Conservation (phyloP, 805 yeast genomes). For the Candida mattraensis region DNA sequence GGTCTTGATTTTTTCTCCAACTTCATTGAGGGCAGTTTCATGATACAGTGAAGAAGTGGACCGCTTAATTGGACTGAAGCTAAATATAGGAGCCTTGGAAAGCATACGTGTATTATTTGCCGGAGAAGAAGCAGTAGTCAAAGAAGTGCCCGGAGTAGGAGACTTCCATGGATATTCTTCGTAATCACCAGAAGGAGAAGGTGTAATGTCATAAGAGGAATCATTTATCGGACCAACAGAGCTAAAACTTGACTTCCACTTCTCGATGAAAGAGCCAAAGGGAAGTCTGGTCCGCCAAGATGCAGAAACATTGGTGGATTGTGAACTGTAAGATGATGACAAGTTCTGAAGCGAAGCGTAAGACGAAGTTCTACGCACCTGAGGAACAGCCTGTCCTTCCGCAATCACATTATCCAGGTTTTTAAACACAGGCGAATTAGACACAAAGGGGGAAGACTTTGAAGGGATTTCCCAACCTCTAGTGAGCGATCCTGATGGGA, state of each 20-base stretch:
- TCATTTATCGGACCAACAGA: too few species aligned
- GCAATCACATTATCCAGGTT: constrained; percentile 17
- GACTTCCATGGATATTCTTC: constrained; percentile 31
- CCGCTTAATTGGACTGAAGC: constrained; percentile 9
- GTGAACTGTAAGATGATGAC: constrained; percentile 38
- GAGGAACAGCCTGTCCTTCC: constrained; percentile 22
- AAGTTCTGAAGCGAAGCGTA: constrained; percentile 36
- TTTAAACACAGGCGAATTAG: constrained; percentile 22
- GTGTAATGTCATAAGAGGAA: constrained; percentile 17
- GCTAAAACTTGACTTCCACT: constrained; percentile 22
- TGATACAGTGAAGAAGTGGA: constrained; percentile 12
- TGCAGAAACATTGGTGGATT: constrained; percentile 15
- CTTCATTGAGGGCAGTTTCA: constrained; percentile 2
- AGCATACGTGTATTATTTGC: constrained; percentile 8
- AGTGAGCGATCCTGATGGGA: constrained; percentile 16
- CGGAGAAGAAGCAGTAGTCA: constrained; percentile 4
- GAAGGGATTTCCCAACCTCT: constrained; percentile 47
- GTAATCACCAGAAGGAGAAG: constrained; percentile 29
- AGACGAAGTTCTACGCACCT: constrained; percentile 30
- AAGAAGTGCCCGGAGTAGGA: constrained; percentile 10
- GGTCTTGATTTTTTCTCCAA: constrained; percentile 12
- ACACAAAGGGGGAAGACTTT: constrained; percentile 22
- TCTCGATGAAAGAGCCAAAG: constrained; percentile 32
- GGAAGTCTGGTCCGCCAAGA: constrained; percentile 31
- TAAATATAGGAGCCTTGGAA: constrained; percentile 10